phyloP scores from a whole-genome alignment of 257 asterid species.

The Petunia secreta region DNA sequence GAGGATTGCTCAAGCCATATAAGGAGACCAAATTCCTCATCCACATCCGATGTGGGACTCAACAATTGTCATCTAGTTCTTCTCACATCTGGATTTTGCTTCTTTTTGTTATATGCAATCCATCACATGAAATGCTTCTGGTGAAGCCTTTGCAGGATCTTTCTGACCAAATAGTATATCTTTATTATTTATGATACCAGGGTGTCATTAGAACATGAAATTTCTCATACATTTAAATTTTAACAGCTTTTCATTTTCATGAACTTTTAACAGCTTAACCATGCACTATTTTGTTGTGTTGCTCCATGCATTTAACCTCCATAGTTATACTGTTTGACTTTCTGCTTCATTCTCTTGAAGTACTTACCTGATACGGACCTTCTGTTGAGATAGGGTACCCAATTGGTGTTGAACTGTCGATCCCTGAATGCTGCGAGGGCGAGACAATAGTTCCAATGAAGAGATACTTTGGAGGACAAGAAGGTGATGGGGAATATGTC shows the following conservation, averaged over 20 bases:
- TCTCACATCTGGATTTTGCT: background rate
- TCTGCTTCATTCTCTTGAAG: background rate
- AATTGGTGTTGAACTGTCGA: slow-evolving; percentile 64
- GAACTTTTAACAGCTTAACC: slow-evolving; percentile 1
- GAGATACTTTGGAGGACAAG: slow-evolving; percentile 85
- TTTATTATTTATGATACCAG: background rate
- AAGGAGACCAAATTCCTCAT: no score
- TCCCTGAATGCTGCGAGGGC: slow-evolving; percentile 88
- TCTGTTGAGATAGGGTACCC: slow-evolving; percentile 70
- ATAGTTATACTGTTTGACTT: background rate
- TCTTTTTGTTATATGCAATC: slow-evolving; percentile 16
- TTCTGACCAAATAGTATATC: background rate
- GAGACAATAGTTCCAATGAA: slow-evolving; percentile 69
- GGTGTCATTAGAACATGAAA: background rate
- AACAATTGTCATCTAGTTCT: background rate
- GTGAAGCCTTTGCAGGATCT: background rate
- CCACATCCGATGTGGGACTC: background rate
- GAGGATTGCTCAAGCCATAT: no score
- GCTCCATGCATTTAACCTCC: background rate
- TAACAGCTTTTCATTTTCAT: background rate
- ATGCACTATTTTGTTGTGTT: background rate
- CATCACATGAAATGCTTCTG: slow-evolving; percentile 8
- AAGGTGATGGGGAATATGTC: slow-evolving; percentile 79
- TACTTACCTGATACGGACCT: slow-evolving; percentile 54
- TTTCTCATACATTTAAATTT: background rate